Base-by-base conservation (phyloP, 352 stramenopile species). In the Bremia lactucae region DNA sequence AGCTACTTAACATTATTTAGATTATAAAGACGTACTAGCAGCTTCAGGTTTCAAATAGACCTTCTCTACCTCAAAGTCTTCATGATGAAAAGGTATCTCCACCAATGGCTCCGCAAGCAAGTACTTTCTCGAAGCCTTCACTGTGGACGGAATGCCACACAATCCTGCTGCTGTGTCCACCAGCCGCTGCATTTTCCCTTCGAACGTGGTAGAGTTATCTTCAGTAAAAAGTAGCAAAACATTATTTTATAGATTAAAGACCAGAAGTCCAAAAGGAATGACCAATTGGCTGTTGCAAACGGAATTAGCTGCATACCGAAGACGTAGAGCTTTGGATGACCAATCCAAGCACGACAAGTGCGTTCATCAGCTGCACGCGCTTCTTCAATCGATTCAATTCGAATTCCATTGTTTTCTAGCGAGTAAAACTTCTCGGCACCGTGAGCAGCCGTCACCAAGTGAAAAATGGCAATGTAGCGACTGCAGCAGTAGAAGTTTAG, bases 391-490 rank as follows among this genome's bases (percentile, higher is more conserved):
- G 72, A 90, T 74, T 99, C 95, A n/a, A 84, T 97, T 28, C 95
- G 72, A 19, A 90, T 94, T 33, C 71, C 72, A 65, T 99, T 99
- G 59, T 98, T 98, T 18, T 97, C 93, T 26, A 97, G 62, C 11
- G 94, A 95, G 65, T 99, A 99, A 57, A 94, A 97, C 45, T 85
- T 75, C 42, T 96, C 86, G 7, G 95, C 95, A 36, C 95, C 95
- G 38, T 95, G 71, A 2, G 95, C 95, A 2, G 95, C 94, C 11
- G 81, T 91, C 25, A 94, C 78, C 42, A 94, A 63, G 60, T 94
- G 81, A 59, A 94, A 86, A 43, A 94, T 84, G 24, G 72, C 74
- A 61, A 91, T 87, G 48, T 94, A 94, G 25, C 81, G 78, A 2
- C 72, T 85, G 45, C 16, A 61, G 38, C 31, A 38, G 14, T 6